Percentiles rank a stretch among this genome's conserved stretches.
These are phyloP conservation scores for Aspergillus sp. DNA, from an alignment of 2,329 filamentous ascomycete genomes.

Conservation along the genomic window DNA sequence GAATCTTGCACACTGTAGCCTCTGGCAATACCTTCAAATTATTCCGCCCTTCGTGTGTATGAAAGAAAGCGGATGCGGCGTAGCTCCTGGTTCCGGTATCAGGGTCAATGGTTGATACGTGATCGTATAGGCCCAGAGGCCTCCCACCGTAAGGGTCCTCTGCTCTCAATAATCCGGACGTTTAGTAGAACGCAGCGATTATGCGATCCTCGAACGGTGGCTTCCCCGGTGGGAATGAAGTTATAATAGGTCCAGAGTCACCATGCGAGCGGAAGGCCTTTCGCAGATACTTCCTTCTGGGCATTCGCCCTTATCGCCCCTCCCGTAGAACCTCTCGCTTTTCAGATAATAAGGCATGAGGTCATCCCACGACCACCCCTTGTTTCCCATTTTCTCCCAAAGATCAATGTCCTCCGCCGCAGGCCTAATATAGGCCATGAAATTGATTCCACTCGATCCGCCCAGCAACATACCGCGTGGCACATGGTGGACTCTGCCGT, in stretches of 20 bases:
- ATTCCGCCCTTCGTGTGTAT: conserved; percentile 32
- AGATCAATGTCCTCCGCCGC: conserved; percentile 31
- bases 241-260: background rate
- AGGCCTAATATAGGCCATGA: conserved; percentile 45
- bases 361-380: conserved; percentile 25
- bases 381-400: conserved; percentile 33
- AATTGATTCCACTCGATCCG: conserved; percentile 37
- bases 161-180: conserved; percentile 7
- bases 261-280: background rate
- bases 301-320: no score
- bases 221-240: background rate
- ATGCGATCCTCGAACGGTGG: conserved; percentile 17
- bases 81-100: conserved; percentile 35
- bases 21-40: conserved; percentile 51
- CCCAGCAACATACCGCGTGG: conserved; percentile 35
- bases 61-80: conserved; percentile 40
- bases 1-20: conserved; percentile 39
- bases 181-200: conserved; percentile 20
- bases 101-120: conserved; percentile 25
- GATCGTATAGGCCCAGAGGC: conserved; percentile 39
- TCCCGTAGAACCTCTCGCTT: background rate
- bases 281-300: no score
- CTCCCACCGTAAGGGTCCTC: conserved; percentile 37
- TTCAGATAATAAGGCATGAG: background rate
- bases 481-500: conserved; percentile 21